A percentile compares a stretch with the other conserved stretches of the same genome.
Evolutionary conservation across 2,329 filamentous ascomycete genomes (phyloP).

Genomic region (Simplicillium sp.): DNA sequence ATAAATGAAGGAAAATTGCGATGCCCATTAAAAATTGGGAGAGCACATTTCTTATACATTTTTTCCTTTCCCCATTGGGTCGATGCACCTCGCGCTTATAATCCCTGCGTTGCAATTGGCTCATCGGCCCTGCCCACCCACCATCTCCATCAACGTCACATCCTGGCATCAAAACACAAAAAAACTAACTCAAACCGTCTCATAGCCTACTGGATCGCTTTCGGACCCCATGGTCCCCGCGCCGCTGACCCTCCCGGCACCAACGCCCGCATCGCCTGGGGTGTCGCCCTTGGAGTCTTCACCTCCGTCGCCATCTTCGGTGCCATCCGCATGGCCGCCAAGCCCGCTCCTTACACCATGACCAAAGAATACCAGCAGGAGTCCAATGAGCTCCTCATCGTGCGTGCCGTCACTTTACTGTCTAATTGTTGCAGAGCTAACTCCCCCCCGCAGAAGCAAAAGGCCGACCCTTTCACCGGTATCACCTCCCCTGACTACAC

Average conservation of each 20-base stretch:
- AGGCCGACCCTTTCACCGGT: slow-evolving; percentile 79
- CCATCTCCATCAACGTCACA: background rate
- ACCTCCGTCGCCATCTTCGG: slow-evolving; percentile 65
- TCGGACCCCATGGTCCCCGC: slow-evolving; percentile 91
- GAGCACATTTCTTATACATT: background rate
- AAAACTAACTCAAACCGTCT: slow-evolving; percentile 28
- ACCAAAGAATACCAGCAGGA: slow-evolving; percentile 95
- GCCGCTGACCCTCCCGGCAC: slow-evolving; percentile 76
- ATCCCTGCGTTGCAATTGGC: slow-evolving; percentile 11
- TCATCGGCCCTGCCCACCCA: too few species aligned
- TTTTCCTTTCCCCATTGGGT: background rate
- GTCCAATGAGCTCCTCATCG: slow-evolving; percentile 88
- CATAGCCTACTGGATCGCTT: slow-evolving; percentile 96
- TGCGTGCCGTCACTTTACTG: slow-evolving; percentile 34
- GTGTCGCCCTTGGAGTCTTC: slow-evolving; percentile 59
- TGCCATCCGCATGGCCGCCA: slow-evolving; percentile 60
- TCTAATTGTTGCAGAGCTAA: background rate
- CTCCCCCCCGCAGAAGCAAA: slow-evolving; percentile 55
- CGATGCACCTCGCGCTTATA: background rate
- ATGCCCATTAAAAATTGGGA: too few species aligned
- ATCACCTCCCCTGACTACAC: slow-evolving; percentile 69
- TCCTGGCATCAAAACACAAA: slow-evolving; percentile 6
- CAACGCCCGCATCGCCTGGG: slow-evolving; percentile 66
- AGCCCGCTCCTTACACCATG: slow-evolving; percentile 74
- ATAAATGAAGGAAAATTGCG: too few species aligned